Evolutionary conservation across 228 moss, liverwort and hornwort genomes (phyloP), one percentile per base, ranked within the genome.

Genomic region (Sphagnum magellanicum): DNA sequence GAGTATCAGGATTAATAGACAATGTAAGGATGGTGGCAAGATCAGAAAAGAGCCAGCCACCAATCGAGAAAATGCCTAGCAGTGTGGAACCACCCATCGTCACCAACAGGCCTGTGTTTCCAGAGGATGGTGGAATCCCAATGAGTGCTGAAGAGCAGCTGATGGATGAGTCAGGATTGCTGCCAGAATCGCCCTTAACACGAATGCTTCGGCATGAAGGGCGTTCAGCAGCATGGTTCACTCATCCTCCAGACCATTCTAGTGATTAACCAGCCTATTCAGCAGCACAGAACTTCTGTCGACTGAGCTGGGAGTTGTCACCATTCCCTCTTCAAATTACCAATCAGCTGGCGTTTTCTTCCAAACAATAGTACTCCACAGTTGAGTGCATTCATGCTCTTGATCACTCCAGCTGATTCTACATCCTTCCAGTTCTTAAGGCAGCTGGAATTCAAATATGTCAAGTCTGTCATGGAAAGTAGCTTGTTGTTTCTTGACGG

Each of bases 11-110:
- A 32, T 74, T 97, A 59, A 91, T 97, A 64, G 93, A 88, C 78
- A 97, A 97, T 64, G 81, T 93, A 66, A 83, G 72, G 52, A 93
- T 93, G 93, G 70, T 90, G 58, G 89, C 93, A 51, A 83, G 65
- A 68, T 74, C 73, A 57, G 70, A 78, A 16, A 84, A 83, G 66
- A 8, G 1, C 9, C 55, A 55, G 3, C 55, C 55, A 55, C 32
- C 32, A 32, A 32, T 32, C 3, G 0, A 32, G 32, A 2, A 32
- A 32, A 32, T 32, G 32, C 32, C 32, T 32, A 52, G 47, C 76
- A 12, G 46, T 59, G 48, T 10, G 60, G 53, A 14, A 70, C 50
- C 55, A 8, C 32, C 32, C 3, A 32, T 32, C 3, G 3, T 32
- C 32, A 32, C 32, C 32, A 32, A 32, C 32, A 32, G 32, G 12